Evolutionary conservation across 176 grass and related monocot genomes (phyloP).

Genomic region (Carex kokanica): DNA sequence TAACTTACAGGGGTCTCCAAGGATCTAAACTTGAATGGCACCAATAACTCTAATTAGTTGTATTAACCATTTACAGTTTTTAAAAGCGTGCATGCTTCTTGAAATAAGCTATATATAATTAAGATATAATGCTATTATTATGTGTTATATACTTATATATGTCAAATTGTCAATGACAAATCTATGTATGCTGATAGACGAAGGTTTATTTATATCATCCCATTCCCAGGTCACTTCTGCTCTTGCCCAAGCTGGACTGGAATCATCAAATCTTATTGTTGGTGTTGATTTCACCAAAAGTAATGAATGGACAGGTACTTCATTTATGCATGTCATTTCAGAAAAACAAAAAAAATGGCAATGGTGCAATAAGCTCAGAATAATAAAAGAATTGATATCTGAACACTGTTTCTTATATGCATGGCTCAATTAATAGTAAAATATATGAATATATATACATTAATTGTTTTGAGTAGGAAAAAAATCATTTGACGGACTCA

Average conservation of each 20-base stretch:
- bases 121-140: no score
- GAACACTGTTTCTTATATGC: neutral
- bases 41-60: neutral
- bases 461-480: constrained; percentile 12
- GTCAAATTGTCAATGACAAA: neutral
- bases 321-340: neutral
- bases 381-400: neutral
- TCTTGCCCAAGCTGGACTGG: constrained; percentile 26
- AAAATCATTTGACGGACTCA: constrained; percentile 20
- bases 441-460: neutral
- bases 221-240: constrained; percentile 21
- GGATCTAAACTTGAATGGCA: neutral
- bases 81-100: neutral
- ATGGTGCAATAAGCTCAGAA: neutral
- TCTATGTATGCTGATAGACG: neutral
- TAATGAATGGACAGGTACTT: constrained; percentile 27
- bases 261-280: constrained; percentile 23
- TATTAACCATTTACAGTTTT: neutral
- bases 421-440: neutral
- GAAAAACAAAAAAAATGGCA: neutral
- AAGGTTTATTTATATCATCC: neutral
- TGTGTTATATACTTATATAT: no score
- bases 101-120: no score
- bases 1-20: no score
- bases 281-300: constrained; percentile 28